phyloP scores from a whole-genome alignment of 805 yeast species.

The Metschnikowia gelsemii region DNA sequence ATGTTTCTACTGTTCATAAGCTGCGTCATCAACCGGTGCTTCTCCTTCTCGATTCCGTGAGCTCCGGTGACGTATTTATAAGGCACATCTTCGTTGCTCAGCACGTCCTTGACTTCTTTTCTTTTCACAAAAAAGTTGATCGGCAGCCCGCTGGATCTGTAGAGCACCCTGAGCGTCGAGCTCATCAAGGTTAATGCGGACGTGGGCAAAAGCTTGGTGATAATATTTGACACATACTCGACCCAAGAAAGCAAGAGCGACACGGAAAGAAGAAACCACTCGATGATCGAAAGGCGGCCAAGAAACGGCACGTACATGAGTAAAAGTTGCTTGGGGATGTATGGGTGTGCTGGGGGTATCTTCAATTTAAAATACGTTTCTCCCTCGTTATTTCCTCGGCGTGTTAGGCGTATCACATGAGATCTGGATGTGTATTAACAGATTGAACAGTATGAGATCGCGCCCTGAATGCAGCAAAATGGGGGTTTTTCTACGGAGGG shows the following conservation, averaged over 20 bases:
- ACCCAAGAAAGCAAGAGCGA: constrained; percentile 49
- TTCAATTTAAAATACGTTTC: neutral
- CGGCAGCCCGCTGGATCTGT: constrained; percentile 30
- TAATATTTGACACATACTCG: constrained; percentile 46
- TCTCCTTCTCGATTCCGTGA: constrained; percentile 20
- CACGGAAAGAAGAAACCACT: constrained; percentile 48
- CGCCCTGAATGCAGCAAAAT: no score
- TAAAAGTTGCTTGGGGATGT: neutral
- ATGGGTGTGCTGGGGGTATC: neutral
- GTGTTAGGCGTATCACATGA: no score
- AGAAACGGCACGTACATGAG: constrained; percentile 20
- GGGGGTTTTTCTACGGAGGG: no score
- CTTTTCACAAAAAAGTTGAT: constrained; percentile 22
- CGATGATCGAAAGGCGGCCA: constrained; percentile 45
- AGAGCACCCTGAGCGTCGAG: constrained; percentile 26
- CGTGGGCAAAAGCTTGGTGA: constrained; percentile 48
- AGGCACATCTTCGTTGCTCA: constrained; percentile 14
- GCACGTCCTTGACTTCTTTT: constrained; percentile 8
- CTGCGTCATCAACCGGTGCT: constrained; percentile 32
- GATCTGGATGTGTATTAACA: no score
- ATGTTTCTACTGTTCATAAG: constrained; percentile 52
- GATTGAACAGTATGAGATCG: no score
- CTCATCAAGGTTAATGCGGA: constrained; percentile 39
- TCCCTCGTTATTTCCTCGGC: neutral
- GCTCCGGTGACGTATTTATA: constrained; percentile 28